Percentiles rank a stretch among this genome's conserved stretches.
phyloP scores from a whole-genome alignment of 2,329 filamentous ascomycete species.

The Aspergillus fischeri region DNA sequence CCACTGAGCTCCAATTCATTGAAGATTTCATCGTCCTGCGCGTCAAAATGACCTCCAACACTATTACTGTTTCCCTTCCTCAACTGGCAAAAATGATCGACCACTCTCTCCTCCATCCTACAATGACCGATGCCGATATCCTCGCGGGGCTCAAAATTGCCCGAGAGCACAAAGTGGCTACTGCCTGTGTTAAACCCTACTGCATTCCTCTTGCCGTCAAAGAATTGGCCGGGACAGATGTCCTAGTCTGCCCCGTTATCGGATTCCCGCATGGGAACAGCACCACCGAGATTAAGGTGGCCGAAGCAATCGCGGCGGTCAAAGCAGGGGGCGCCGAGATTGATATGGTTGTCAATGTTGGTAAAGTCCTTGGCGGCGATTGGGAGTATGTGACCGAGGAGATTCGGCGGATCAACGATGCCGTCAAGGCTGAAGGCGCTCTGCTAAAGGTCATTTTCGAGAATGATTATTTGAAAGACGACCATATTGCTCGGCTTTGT shows the following conservation, averaged over 20 bases:
- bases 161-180: conserved; percentile 48
- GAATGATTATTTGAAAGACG: conserved; percentile 52
- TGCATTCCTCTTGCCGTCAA: conserved; percentile 46
- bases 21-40: background rate
- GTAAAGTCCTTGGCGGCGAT: conserved; percentile 53
- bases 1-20: background rate
- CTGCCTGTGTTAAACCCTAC: conserved; percentile 59
- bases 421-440: conserved; percentile 42
- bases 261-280: conserved; percentile 60
- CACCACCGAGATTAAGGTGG: conserved; percentile 51
- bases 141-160: conserved; percentile 47
- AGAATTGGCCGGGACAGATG: conserved; percentile 46
- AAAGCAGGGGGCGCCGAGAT: conserved; percentile 51
- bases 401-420: conserved; percentile 49
- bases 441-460: conserved; percentile 61
- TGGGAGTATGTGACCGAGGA: conserved; percentile 56
- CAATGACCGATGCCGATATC: conserved; percentile 56
- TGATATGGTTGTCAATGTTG: conserved; percentile 58
- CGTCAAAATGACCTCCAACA: background rate
- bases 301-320: conserved; percentile 49
- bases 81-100: conserved; percentile 47
- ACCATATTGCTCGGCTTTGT: conserved; percentile 52
- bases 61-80: conserved; percentile 31
- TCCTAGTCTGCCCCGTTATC: conserved; percentile 55
- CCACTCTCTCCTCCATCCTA: conserved; percentile 59